Evolutionary conservation across 1,139 yeast genomes (phyloP), one percentile per base, ranked within the genome.

Genomic region (Diutina scorzettiae): DNA sequence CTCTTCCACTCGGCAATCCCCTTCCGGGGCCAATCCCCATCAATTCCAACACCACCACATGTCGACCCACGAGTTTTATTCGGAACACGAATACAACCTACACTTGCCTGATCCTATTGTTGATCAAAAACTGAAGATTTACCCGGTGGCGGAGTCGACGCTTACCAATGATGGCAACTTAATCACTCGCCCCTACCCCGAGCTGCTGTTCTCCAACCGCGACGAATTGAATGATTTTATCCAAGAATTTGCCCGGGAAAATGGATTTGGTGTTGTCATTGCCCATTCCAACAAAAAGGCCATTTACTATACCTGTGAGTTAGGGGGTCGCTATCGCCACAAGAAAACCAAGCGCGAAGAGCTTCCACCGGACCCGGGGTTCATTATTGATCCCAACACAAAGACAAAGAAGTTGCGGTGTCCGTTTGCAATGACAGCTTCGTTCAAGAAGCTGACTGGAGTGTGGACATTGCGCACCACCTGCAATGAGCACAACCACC

Each of bases 201-300:
- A 71, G 48, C 77, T 73, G 53, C 66, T 64, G 31, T 73, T 73
- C 52, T 71, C 66, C 44, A 62, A 62, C 43, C 64, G 77, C 36
- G 71, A 69, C 27, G 76, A 69, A 43, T 62, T 74, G 50, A 73
- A 72, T 49, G 76, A 72, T 43, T 74, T 72, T 48, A 73, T 74
- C 44, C 69, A 66, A 45, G 78, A 73, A 47, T 74, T 73, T 58
- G 78, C 78, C 21, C 61, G 75, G 42, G 76, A 71, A 51, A 72
- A 74, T 53, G 78, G 76, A 33, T 73, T 74, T 57, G 78, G 78
- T 3, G 75, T 73, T 37, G 78, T 74, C 23, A 73, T 74, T 56
- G 77, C 78, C 30, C 78, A 73, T 55, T 71, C 77, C 21, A 74
- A 74, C 54, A 69, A 66, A 47, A 74, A 74, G 54, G 79, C 79